Conservation (phyloP, 164 flowering plant species). For the Piper longum region DNA sequence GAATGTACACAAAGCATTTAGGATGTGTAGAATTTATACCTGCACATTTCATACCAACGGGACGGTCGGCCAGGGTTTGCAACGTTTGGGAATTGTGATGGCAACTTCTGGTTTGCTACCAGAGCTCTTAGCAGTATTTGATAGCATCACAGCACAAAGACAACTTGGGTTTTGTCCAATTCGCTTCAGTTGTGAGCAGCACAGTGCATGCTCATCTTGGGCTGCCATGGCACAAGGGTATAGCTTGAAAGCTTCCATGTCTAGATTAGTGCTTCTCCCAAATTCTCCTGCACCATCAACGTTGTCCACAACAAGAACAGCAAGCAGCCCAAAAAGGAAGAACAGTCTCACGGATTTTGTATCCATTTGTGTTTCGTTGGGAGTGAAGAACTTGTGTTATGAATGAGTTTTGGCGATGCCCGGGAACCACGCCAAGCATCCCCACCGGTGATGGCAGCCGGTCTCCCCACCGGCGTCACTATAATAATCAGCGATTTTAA, state of each 20-base stretch:
- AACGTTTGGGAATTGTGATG: conserved; percentile 60
- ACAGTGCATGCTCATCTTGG: conserved; percentile 21
- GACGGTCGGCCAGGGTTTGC: conserved; percentile 45
- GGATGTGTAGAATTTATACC: conserved; percentile 13
- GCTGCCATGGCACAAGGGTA: conserved; percentile 41
- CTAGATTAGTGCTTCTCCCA: conserved; percentile 23
- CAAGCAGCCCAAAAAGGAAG: conserved; percentile 17
- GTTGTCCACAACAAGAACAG: conserved; percentile 9
- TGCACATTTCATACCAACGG: conserved; percentile 71
- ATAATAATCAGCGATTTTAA: too few relatives aligned
- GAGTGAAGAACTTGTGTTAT: neutral
- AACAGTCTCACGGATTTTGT: conserved; percentile 5
- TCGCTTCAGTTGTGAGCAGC: conserved; percentile 33
- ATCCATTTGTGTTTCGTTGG: conserved; percentile 20
- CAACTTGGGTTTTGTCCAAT: conserved; percentile 50
- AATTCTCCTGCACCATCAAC: conserved; percentile 39
- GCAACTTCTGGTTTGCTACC: conserved; percentile 52
- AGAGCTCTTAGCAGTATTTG: conserved; percentile 34
- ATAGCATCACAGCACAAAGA: conserved; percentile 69
- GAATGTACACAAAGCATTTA: too few relatives aligned
- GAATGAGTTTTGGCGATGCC: too few relatives aligned
- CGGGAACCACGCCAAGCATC: too few relatives aligned
- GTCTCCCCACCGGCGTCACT: too few relatives aligned
- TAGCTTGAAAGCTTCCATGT: conserved; percentile 36
- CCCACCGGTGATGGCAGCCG: too few relatives aligned